Evolutionary conservation across 2,329 filamentous ascomycete genomes (phyloP).

Genomic region (Nigrograna mackinnonii): DNA sequence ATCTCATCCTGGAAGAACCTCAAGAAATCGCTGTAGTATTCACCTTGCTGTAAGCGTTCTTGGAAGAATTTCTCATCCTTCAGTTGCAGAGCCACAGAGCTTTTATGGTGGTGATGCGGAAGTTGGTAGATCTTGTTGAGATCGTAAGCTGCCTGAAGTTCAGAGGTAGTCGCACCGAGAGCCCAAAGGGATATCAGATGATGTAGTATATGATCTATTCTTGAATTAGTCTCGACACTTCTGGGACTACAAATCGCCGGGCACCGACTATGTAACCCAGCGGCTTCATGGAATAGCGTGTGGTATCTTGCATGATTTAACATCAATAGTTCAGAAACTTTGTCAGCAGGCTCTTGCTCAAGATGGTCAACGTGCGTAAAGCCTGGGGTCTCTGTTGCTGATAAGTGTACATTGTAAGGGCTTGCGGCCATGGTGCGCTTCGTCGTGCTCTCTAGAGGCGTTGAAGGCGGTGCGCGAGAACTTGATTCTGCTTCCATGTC

Average conservation of each 20-base stretch:
- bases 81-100: neutral
- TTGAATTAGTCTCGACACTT: too few species aligned
- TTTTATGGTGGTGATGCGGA: conserved; percentile 42
- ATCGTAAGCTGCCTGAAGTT: conserved; percentile 19
- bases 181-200: conserved; percentile 22
- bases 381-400: conserved; percentile 1
- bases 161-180: conserved; percentile 17
- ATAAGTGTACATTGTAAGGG: conserved; percentile 6
- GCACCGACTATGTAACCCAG: conserved; percentile 14
- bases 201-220: conserved; percentile 30
- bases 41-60: conserved; percentile 7
- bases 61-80: conserved; percentile 13
- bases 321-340: conserved; percentile 11
- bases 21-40: conserved; percentile 17
- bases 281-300: conserved; percentile 11
- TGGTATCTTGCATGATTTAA: conserved; percentile 15
- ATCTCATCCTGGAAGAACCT: conserved; percentile 25
- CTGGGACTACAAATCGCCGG: too few species aligned
- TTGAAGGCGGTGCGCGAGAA: too few species aligned
- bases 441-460: neutral
- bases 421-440: too few species aligned
- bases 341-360: conserved; percentile 10
- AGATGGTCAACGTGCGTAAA: conserved; percentile 7
- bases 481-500: neutral
- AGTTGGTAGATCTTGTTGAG: conserved; percentile 31